Percentiles rank a stretch among this genome's conserved stretches.
phyloP scores from a whole-genome alignment of 371 early-diverging fungal genomes.

The Batkoa obscura region DNA sequence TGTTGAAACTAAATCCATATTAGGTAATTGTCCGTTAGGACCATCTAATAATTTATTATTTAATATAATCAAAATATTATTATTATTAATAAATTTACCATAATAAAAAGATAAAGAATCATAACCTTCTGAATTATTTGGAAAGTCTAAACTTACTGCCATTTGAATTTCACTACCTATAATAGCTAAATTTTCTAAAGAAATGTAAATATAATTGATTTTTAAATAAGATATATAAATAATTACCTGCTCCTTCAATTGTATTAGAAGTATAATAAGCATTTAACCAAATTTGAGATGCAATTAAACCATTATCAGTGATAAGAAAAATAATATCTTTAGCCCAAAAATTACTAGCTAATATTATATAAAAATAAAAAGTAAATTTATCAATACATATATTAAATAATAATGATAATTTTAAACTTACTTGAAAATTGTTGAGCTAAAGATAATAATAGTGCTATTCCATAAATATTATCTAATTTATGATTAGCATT shows the following conservation, averaged over 20 bases:
- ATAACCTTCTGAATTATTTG: constrained; percentile 40
- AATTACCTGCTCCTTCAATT: neutral
- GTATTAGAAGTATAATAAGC: constrained; percentile 46
- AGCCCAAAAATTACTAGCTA: constrained; percentile 61
- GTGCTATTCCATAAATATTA: constrained; percentile 56
- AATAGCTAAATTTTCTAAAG: constrained; percentile 2
- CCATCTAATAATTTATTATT: constrained; percentile 70
- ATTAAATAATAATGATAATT: neutral
- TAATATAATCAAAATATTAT: neutral
- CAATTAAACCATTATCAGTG: constrained; percentile 47
- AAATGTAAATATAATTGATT: neutral
- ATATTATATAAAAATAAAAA: no score
- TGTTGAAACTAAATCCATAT: constrained; percentile 75
- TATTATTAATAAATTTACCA: constrained; percentile 30
- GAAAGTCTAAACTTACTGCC: constrained; percentile 74
- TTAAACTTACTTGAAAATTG: constrained; percentile 39
- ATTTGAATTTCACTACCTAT: constrained; percentile 60
- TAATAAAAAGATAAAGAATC: constrained; percentile 52
- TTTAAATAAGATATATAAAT: neutral
- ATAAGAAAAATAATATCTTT: constrained; percentile 80
- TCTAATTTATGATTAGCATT: constrained; percentile 13
- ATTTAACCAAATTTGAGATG: constrained; percentile 70
- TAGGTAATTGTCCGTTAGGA: constrained; percentile 81
- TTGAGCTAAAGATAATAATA: constrained; percentile 51
- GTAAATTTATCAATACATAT: no score